Base-by-base conservation (phyloP, 2,329 filamentous ascomycete genomes). In the Pseudogymnoascus sp. region DNA sequence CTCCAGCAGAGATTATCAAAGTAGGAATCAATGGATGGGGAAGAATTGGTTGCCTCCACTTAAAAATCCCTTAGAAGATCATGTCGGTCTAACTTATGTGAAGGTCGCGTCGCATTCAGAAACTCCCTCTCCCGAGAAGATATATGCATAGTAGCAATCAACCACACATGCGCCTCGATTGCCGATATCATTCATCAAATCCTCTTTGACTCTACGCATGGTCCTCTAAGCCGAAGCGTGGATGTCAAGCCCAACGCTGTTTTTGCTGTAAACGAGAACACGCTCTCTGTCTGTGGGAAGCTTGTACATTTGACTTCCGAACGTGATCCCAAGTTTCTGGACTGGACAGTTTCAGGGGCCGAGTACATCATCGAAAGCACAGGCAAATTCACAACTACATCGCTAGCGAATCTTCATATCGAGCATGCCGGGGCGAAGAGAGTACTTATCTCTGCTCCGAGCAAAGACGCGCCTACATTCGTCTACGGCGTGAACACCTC, bases 401-500 rank as follows among this genome's bases (percentile, higher is more conserved):
- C 53, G 23, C n/a, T 44, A 10, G 63, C 65, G 10, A 31, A 35
- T 23, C 31, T 60, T 13, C 63, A 64, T 38, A 5, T 59, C 10
- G 17, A 57, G 26, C 9, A 21, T 38, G 65, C 53, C 13, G 65
- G 65, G 7, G 64, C 63, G 7, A 66, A 61, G 26, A 62, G 36
- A 35, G 64, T 66, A 13, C 26, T 66, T 17, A 64, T 66, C 36
- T 66, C 63, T 13, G 61, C 63, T 15, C 60, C 65, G 3, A 64
- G 62, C 44, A 63, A 63, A 15, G 63, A 66, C 36, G 65, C 61
- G 17, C 50, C 63, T 17, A 72, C 71, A 6, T 74, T 71, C 21
- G 72, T 74, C 35, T 74, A 67, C 33, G 71, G 72, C 8, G 73
- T 74, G 11, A 75, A 75, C 65, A 66, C 67, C 15, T 67, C 70